Base-by-base conservation (phyloP, 192 early-diverging fungal species). In the Gonapodya prolifera region DNA sequence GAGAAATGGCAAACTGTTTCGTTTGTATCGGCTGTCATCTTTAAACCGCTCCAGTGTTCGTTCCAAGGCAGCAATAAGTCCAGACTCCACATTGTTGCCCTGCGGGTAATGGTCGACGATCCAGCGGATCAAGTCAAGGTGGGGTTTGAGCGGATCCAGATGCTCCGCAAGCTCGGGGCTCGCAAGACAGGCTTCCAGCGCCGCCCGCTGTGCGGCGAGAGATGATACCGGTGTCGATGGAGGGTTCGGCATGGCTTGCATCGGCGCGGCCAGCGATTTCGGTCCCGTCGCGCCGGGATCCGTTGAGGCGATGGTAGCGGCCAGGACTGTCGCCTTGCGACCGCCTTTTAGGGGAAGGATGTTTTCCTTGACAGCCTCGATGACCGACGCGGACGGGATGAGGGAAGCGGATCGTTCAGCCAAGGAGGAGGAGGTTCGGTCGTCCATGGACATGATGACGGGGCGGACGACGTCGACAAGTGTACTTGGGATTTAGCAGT, bases 11-110 rank as follows among this genome's bases (percentile, higher is more conserved):
- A 32, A 8, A 73, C 32, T 32, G 71, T 16, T 73, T 29, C 71
- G 71, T 32, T 18, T 32, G 8, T 32, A 73, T 29, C 31, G 71
- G 18, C 18, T 8, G 71, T 73, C 71, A 8, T 32, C 28, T 29
- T 73, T 73, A 29, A 73, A 73, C 31, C 28, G 18, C 71, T 73
- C 71, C 28, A 73, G 71, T 32, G 71, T 73, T 18, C 71, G 16
- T 32, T 73, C 71, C 31, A 73, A 29, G 2, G 32, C 71, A 32
- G 28, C 8, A 2, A 73, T 2, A 18, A 32, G 18, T 2, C 71
- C 28, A 2, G 71, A 73, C 28, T 32, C 32, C 16, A 29, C 16
- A 29, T 73, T 73, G 71, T 73, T 73, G 28, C 71, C 71, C 71
- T 18, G 32, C 31, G 71, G 18, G 31, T 73, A 73, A 32, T 73